Percentiles rank a stretch among this genome's conserved stretches.
Conservation (phyloP, 1,284 basidiomycete genomes). For the Cystobasidium pallidum region DNA sequence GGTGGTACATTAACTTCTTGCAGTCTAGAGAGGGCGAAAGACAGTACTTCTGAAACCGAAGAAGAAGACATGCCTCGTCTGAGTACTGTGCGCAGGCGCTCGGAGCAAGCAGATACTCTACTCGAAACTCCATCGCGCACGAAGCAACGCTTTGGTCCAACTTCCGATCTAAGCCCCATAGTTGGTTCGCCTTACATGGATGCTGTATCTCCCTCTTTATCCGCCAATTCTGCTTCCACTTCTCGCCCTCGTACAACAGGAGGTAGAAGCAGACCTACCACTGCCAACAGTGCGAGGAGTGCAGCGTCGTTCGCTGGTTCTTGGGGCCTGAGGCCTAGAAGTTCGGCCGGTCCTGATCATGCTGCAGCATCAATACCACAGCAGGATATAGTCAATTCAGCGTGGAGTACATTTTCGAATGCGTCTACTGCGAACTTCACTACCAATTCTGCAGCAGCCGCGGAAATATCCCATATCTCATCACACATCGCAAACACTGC, state of each 20-base stretch:
- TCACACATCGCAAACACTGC: not conserved
- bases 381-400: constrained; percentile 1
- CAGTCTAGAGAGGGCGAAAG: not conserved
- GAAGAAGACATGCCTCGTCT: not conserved
- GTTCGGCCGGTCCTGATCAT: constrained; percentile 25
- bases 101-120: constrained; percentile 21
- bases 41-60: not conserved
- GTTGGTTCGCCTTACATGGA: constrained; percentile 30
- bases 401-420: constrained; percentile 7
- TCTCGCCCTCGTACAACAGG: not conserved
- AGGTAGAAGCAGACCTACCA: constrained; percentile 13
- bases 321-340: constrained; percentile 19
- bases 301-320: not conserved
- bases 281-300: constrained; percentile 19
- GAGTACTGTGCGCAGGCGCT: constrained; percentile 32
- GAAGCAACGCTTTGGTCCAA: constrained; percentile 18
- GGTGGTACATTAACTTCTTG: not conserved
- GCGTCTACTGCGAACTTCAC: constrained; percentile 7
- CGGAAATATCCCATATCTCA: not conserved
- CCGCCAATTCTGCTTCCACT: constrained; percentile 18
- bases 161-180: constrained; percentile 23
- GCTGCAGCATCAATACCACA: too few species aligned
- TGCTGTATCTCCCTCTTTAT: constrained; percentile 26
- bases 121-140: constrained; percentile 7
- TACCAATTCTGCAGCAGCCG: not conserved